A percentile compares a stretch with the other conserved stretches of the same genome.
Conservation (phyloP, 306 rosid genomes). For the Purshia tridentata region DNA sequence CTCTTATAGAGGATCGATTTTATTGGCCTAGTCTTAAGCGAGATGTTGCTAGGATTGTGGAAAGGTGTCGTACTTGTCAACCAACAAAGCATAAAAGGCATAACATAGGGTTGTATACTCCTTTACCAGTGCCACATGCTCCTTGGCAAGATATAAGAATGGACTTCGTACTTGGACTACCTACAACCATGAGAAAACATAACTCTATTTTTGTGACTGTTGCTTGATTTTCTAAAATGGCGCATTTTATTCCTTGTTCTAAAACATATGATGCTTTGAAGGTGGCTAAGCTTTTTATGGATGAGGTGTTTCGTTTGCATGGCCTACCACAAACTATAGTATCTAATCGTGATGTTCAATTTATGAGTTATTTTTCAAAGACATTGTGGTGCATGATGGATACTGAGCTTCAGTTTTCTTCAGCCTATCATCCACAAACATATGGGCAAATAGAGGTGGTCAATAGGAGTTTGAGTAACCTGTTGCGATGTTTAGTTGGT, state of each 20-base stretch:
- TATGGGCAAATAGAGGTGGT: not conserved
- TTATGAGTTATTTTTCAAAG: not conserved
- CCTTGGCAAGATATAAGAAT: not conserved
- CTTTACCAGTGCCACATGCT: not conserved
- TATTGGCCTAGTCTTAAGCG: not conserved
- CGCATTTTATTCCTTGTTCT: constrained; percentile 1
- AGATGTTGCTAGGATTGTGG: not conserved
- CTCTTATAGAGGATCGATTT: not conserved
- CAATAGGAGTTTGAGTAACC: too few relatives aligned
- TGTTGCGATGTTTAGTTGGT: too few relatives aligned
- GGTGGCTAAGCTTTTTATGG: not conserved
- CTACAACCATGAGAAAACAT: not conserved
- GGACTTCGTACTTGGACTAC: not conserved
- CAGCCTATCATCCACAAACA: not conserved
- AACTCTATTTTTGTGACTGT: not conserved
- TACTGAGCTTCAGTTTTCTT: not conserved
- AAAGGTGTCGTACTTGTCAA: not conserved
- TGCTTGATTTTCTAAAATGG: constrained; percentile 1
- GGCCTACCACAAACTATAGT: not conserved
- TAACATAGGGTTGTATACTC: not conserved
- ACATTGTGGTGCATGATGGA: not conserved
- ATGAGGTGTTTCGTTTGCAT: not conserved
- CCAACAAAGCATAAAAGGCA: not conserved
- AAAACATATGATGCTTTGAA: not conserved
- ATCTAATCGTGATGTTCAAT: too few relatives aligned